Base-by-base conservation (phyloP, 306 rosid species). In the Alnus rubra region DNA sequence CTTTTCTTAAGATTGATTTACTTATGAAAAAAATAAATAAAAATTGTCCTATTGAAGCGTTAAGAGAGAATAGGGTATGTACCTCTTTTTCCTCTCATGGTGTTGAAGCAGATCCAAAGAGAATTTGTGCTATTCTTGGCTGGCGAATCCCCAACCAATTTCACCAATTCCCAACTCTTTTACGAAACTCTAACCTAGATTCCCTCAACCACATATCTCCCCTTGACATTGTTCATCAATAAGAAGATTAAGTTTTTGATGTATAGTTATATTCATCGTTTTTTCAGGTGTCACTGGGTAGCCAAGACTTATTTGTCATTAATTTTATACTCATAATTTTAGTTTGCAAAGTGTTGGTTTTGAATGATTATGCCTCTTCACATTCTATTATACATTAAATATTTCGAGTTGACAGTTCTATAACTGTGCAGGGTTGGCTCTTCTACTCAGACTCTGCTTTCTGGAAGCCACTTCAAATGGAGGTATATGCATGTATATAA, bases 401-500 rank as follows among this genome's bases (percentile, higher is more conserved):
- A 71, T 23, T 63, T 78, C 19, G 63, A 65, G 80, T 69, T 89
- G 74, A 86, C 74, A 28, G 37, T 74, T 42, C 9, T 73, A 54
- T 71, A 10, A 74, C 62, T 82, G 76, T 80, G 76, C 90, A 92
- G 98, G 98, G 98, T 69, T 94, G 98, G 98, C 98, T 94, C 79
- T 94, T 94, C 89, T 94, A 87, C 80, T 84, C 97, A 4, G 97
- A 83, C 85, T 88, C 97, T 44, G 73, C 87, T 45, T 94, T 92
- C 72, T 94, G 98, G 98, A 91, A 94, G 87, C 97, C 98, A 14
- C 92, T 92, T 82, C 98, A 94, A 84, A 92, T 92, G 97, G 75
- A 88, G 86, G 98, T 94, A 88, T 90, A 88, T 49, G 93, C 6
- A 68, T 56, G 48, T 70, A 45, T 19, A 54, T 76, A 23, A 73